Evolutionary conservation across 345 rosid species (phyloP), one percentile per base, ranked within the genome.

Genomic region (Arabidopsis suecica): DNA sequence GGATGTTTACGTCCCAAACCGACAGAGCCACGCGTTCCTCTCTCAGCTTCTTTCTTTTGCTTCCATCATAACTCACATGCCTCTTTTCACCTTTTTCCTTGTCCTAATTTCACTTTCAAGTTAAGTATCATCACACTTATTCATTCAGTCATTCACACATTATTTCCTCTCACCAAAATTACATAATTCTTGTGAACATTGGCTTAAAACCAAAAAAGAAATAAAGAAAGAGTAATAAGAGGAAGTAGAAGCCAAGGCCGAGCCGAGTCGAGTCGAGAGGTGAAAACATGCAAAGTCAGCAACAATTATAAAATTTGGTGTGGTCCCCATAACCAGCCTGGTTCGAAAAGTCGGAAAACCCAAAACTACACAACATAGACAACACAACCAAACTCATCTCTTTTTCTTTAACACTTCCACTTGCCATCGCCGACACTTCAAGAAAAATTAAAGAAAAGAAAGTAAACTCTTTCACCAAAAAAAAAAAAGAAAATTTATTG

Each of bases 311-410:
- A 51, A 62, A 40, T 9, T 32, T 6, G 0, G 53, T 6, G 80
- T 67, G 75, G 80, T 47, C 80, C 80, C 80, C 80, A 1, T 25
- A 65, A 70, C 65, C 80, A 77, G 76, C 54, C 80, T 77, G 80
- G 74, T 61, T 42, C 74, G 40, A 51, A 75, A 60, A 63, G 63
- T 47, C 71, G 41, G 45, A 62, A 57, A 54, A 32, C 59, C 54
- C 54, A 63, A 37, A 62, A 69, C 75, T 51, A 69, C 49, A 68
- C 74, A 68, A 49, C 68, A 68, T 53, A 68, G 61, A 59, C 79
- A 60, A 60, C 79, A 68, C 59, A 62, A 69, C 65, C 59, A 63
- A 64, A 63, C 80, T 70, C 75, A 69, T 53, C 60, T 69, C 61
- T 69, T 44, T 69, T 59, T 34, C 41, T 44, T 47, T 30, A 13